Conservation (phyloP, 1,284 basidiomycete species). For the Puccinia coronata region DNA sequence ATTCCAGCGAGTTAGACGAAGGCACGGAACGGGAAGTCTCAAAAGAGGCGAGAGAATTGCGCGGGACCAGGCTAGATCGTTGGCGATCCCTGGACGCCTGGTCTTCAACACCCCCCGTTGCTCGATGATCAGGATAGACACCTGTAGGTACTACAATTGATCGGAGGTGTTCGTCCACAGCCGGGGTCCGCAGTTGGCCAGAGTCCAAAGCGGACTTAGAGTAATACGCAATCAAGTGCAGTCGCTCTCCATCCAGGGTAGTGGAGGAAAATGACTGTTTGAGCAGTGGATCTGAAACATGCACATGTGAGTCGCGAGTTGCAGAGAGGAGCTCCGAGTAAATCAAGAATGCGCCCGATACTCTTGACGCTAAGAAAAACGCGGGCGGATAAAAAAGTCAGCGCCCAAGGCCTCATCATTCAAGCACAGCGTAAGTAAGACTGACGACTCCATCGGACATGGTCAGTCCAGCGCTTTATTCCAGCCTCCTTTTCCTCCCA, state of each 20-base stretch:
- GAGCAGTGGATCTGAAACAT: slow-evolving; percentile 52
- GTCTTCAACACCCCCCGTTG: slow-evolving; percentile 38
- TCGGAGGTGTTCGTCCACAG: slow-evolving; percentile 51
- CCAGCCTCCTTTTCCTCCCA: slow-evolving; percentile 56
- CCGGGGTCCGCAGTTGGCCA: slow-evolving; percentile 50
- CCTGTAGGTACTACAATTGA: slow-evolving; percentile 51
- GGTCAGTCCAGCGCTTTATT: slow-evolving; percentile 56
- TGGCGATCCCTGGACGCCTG: slow-evolving; percentile 31
- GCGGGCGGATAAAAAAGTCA: background rate
- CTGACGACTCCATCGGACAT: slow-evolving; percentile 56
- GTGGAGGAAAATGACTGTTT: slow-evolving; percentile 55
- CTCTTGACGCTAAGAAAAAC: slow-evolving; percentile 53
- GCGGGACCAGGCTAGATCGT: slow-evolving; percentile 28
- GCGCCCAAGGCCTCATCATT: background rate
- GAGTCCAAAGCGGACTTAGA: slow-evolving; percentile 49
- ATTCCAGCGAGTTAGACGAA: slow-evolving; percentile 43
- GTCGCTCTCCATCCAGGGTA: slow-evolving; percentile 52
- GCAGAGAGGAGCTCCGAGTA: slow-evolving; percentile 53
- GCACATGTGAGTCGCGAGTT: slow-evolving; percentile 35
- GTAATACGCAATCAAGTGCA: slow-evolving; percentile 55
- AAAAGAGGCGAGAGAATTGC: slow-evolving; percentile 25
- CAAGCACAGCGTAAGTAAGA: background rate
- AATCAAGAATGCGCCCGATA: slow-evolving; percentile 56
- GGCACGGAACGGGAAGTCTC: slow-evolving; percentile 26
- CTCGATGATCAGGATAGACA: slow-evolving; percentile 49